These are phyloP conservation scores for Puccinellia tenuiflora DNA, from an alignment of 176 grass and related monocot genomes.

Conservation along the genomic window DNA sequence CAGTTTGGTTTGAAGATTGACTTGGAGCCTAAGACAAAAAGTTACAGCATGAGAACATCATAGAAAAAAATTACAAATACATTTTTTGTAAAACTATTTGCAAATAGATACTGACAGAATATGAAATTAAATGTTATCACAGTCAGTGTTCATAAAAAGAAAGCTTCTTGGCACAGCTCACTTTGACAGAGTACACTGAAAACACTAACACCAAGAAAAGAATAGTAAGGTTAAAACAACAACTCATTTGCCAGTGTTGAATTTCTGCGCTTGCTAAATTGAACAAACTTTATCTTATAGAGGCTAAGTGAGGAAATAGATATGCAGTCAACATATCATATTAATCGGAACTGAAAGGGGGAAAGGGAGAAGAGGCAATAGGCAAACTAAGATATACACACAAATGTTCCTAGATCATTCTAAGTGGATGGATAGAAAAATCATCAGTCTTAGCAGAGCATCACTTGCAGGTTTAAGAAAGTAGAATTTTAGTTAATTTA, in stretches of 20 bases:
- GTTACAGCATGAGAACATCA: slow-evolving; percentile 13
- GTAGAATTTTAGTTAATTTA: not conserved
- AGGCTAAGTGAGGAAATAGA: not conserved
- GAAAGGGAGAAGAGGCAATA: not conserved
- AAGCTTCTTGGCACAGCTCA: not conserved
- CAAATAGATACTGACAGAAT: slow-evolving; percentile 8
- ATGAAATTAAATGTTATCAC: slow-evolving; percentile 1
- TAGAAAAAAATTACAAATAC: not conserved
- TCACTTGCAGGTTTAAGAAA: slow-evolving; percentile 10
- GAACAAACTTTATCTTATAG: not conserved
- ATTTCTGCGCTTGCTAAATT: not conserved
- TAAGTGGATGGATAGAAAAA: not conserved
- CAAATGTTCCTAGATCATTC: not conserved
- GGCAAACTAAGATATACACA: not conserved
- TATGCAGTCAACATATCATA: not conserved
- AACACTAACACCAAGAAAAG: not conserved
- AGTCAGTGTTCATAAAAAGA: slow-evolving; percentile 12
- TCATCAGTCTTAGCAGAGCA: not conserved
- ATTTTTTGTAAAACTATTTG: not conserved
- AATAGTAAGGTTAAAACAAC: not conserved
- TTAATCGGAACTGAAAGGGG: not conserved
- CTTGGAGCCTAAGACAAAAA: slow-evolving; percentile 60
- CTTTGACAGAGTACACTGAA: not conserved
- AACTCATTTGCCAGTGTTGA: not conserved
- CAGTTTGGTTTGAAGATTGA: slow-evolving; percentile 45